These are phyloP conservation scores for Suillus luteus DNA, from an alignment of 768 basidiomycete genomes.

Conservation along the genomic window DNA sequence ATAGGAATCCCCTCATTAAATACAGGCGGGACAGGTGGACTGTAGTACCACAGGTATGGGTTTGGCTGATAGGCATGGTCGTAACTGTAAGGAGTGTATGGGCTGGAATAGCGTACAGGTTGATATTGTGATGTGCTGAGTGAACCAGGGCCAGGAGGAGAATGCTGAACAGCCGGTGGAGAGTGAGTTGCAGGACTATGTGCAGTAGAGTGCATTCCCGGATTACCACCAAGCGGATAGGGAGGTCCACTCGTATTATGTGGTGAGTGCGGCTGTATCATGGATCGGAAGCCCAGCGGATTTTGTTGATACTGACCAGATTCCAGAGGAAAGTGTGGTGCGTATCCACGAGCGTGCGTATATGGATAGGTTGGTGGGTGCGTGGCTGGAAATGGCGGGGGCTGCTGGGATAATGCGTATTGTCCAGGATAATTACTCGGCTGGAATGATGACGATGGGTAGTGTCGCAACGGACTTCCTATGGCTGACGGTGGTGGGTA, in stretches of 20 bases:
- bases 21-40: constrained; percentile 24
- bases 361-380: constrained; percentile 35
- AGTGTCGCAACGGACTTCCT: constrained; percentile 24
- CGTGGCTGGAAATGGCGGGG: constrained; percentile 30
- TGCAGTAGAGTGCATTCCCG: constrained; percentile 22
- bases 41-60: constrained; percentile 52
- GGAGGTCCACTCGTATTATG: constrained; percentile 43
- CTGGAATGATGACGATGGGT: constrained; percentile 36
- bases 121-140: constrained; percentile 19
- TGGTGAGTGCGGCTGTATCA: constrained; percentile 36
- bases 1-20: constrained; percentile 32
- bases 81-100: constrained; percentile 38
- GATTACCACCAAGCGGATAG: constrained; percentile 36
- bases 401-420: constrained; percentile 50
- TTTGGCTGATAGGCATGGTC: constrained; percentile 38
- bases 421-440: constrained; percentile 41
- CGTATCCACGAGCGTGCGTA: constrained; percentile 36
- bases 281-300: constrained; percentile 43
- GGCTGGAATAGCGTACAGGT: constrained; percentile 30
- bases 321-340: constrained; percentile 40
- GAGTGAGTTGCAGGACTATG: constrained; percentile 24
- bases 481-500: constrained; percentile 20
- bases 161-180: constrained; percentile 26
- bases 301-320: constrained; percentile 41
- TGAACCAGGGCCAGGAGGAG: constrained; percentile 23